Base-by-base conservation (phyloP, 495 filamentous ascomycete genomes). In the Endocarpon pusillum region DNA sequence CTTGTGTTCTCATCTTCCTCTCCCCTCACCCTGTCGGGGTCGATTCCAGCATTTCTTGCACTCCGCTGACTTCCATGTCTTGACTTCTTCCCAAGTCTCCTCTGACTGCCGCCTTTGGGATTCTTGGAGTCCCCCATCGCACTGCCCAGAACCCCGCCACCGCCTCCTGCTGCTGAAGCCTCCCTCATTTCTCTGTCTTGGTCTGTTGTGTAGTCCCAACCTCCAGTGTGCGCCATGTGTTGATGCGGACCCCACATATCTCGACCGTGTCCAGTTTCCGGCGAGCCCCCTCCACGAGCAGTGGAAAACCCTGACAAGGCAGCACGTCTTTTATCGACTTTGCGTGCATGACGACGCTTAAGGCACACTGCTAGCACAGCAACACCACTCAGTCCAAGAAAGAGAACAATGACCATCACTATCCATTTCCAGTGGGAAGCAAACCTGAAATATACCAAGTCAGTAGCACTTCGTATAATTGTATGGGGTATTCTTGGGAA, bases 371-470 rank as follows among this genome's bases (percentile, higher is more conserved):
- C 62, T 0, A 50, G 22, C 3, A 53, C 36, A 27, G 55, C 47
- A 37, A 67, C 35, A 27, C 43, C 31, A 14, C 37, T 33, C 40
- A 71, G 64, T n/a, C 54, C 66, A 32, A 69, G 23, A 19, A 53
- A 39, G 8, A 71, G 49, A 18, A 71, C 51, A 33, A 69, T 62
- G n/a, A 68, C 21, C 62, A 74, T 56, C 37, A 69, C 47, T 3
- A 71, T 49, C 66, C 64, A 69, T 39, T 49, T 41, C 48, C 62
- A 69, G 40, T 71, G 67, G 7, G 51, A 46, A 25, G 52, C 51
- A 48, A 60, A 60, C 67, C 67, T 71, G 35, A 3, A 11, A 20
- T n/a, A n/a, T n/a, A 40, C 11, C n/a, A 12, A 21, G 16, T 38
- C 17, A 32, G 21, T 15, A 10, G 16, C 21, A 23, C 5, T 4